Evolutionary conservation across 345 rosid genomes (phyloP).

Genomic region (Sonneratia alba): DNA sequence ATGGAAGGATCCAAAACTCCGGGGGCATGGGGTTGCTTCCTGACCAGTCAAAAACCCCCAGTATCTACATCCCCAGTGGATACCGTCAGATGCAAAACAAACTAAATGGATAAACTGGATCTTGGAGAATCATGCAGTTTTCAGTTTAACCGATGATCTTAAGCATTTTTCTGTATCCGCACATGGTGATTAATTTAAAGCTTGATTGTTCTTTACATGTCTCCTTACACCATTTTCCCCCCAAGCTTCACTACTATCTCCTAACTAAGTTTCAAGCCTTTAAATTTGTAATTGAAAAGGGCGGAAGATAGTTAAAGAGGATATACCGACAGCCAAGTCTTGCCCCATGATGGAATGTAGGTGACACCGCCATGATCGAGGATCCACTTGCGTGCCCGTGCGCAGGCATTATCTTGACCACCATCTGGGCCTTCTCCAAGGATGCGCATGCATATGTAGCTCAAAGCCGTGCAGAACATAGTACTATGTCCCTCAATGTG

Average conservation of each 20-base stretch:
- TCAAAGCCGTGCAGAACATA: slow-evolving; percentile 26
- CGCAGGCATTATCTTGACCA: slow-evolving; percentile 20
- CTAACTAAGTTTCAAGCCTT: not conserved
- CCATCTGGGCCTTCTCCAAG: slow-evolving; percentile 28
- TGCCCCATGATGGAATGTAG: not conserved
- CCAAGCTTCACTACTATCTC: too few relatives aligned
- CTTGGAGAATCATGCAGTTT: not conserved
- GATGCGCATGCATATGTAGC: slow-evolving; percentile 27
- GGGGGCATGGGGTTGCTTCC: slow-evolving; percentile 6
- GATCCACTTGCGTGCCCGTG: slow-evolving; percentile 18
- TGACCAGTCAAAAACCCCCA: slow-evolving; percentile 15
- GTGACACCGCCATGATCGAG: slow-evolving; percentile 8
- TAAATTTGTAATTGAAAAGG: not conserved
- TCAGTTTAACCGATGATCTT: not conserved
- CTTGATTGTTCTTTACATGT: too few relatives aligned
- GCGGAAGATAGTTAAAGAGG: not conserved
- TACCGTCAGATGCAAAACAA: not conserved
- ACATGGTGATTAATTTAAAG: too few relatives aligned
- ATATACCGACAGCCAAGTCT: slow-evolving; percentile 27
- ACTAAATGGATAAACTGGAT: not conserved
- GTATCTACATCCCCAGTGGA: slow-evolving; percentile 10
- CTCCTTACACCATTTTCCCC: too few relatives aligned
- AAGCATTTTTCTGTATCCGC: too few relatives aligned
- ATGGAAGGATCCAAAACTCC: slow-evolving; percentile 24
- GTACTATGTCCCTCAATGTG: slow-evolving; percentile 30